Evolutionary conservation across 176 grass and related monocot genomes (phyloP), one percentile per base, ranked within the genome.

Genomic region (Cocos nucifera): DNA sequence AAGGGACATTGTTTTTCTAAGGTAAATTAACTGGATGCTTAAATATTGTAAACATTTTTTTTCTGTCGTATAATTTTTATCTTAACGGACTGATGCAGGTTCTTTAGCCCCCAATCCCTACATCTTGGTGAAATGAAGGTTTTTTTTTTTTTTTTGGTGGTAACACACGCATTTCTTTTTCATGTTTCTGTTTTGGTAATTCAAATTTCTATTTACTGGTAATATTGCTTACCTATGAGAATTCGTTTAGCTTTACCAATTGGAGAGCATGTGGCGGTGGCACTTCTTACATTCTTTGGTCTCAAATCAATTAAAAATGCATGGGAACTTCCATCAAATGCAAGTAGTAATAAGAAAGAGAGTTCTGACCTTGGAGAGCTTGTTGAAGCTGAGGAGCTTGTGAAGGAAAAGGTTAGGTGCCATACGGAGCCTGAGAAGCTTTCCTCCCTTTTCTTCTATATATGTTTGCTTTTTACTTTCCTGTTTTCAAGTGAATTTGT

Each of bases 291-390:
- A 62, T 88, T 97, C 61, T 97, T 91, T 73, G 93, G 93, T 61
- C 73, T 91, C 18, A 97, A 91, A 25, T 97, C 93, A 73, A 97
- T 97, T 73, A 97, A 78, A 85, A 85, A 97, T 85, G 86, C 87
- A 53, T 83, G 76, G 78, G 81, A 64, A 64, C 69, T 91, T 73
- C 83, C 87, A 63, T 79, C 82, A 56, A 64, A 58, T 35, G 29
- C 54, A 4, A 85, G 62, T 19, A 73, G 32, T 17, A 68, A 83
- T 12, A 35, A 56, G 60, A 49, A 85, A 16, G 76, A 81, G 21
- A 88, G 51, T 59, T 65, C 78, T 58, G 86, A 97, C 78, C 77
- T 83, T 56, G 93, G 93, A 3, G 93, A 97, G 63, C 61, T 97
- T 53, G 93, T 89, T 64, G 87, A 91, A 82, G 93, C 93, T 14